Conservation (phyloP, 164 flowering plant species). For the Stephania yunnanensis region DNA sequence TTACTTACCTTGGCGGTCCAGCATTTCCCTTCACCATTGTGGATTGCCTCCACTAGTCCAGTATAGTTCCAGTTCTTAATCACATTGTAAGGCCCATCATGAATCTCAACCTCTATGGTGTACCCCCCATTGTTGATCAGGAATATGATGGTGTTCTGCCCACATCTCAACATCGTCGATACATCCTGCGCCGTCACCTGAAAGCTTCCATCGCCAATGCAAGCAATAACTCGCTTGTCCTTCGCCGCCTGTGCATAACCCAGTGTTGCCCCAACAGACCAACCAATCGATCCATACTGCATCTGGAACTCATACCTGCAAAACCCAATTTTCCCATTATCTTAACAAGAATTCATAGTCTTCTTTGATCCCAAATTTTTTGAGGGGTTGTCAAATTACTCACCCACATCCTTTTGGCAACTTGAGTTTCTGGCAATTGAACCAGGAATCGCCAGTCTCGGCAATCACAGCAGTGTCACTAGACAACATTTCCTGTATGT, state of each 20-base stretch:
- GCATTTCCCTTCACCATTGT: slow-evolving; percentile 71
- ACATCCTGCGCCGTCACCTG: slow-evolving; percentile 90
- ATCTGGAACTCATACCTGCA: slow-evolving; percentile 76
- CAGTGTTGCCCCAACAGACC: slow-evolving; percentile 94
- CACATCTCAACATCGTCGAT: slow-evolving; percentile 67
- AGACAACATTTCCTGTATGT: slow-evolving; percentile 65
- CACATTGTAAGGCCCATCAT: slow-evolving; percentile 86
- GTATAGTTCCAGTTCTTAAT: slow-evolving; percentile 89
- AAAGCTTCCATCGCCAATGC: slow-evolving; percentile 92
- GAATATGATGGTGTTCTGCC: slow-evolving; percentile 66
- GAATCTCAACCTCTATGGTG: slow-evolving; percentile 72
- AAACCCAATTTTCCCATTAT: neutral
- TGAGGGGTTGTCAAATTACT: slow-evolving; percentile 7
- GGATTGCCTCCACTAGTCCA: slow-evolving; percentile 58
- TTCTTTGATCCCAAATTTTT: neutral
- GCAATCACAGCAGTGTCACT: slow-evolving; percentile 70
- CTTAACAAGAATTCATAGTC: too few relatives aligned
- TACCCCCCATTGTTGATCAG: slow-evolving; percentile 89
- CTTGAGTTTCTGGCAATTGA: slow-evolving; percentile 76
- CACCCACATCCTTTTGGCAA: slow-evolving; percentile 82
- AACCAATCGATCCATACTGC: slow-evolving; percentile 90
- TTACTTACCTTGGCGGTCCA: slow-evolving; percentile 71
- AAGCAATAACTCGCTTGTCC: slow-evolving; percentile 74
- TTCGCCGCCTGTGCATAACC: slow-evolving; percentile 84
- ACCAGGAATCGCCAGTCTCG: slow-evolving; percentile 93